Evolutionary conservation across 305 asterid species (phyloP), one percentile per base, ranked within the genome.

Genomic region (Fraxinus sp.): DNA sequence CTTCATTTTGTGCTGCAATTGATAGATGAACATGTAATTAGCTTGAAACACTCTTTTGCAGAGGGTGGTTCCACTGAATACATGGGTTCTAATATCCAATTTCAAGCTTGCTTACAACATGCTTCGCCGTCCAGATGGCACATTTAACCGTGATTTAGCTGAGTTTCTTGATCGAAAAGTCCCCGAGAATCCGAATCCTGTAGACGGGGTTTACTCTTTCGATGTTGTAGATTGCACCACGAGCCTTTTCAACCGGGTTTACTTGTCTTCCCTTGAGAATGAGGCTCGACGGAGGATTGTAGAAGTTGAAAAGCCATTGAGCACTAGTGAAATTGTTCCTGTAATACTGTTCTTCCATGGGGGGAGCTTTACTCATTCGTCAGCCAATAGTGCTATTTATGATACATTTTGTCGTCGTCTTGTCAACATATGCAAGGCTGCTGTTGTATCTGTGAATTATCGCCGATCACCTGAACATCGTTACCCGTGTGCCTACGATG

Each of bases 401-500:
- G 55, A 44, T 44, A 44, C 55, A 49, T 14, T 85, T 24, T 85
- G 88, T 66, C 81, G 88, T 0, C 81, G 88, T 26, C 85, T 85
- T 76, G 88, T 82, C 32, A 78, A 83, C 30, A 74, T 44, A 36
- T 82, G 85, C 62, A 85, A 85, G n/a, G 88, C 74, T 18, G 77
- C 83, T 76, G 83, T 85, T 2, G 88, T 85, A 24, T 85, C 88
- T 6, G 88, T 85, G 30, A 81, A 85, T 16, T 52, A 52, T 16
- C 62, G 62, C 22, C 22, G 62, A 16, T 52, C 62, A 16, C 62
- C 62, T 52, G 87, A 84, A 66, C 59, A 84, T 75, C 82, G 78
- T 6, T 81, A 71, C 52, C 87, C 87, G n/a, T 81, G 83, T 57
- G 87, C 87, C 7, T 81, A 84, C 64, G 78, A 84, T 22, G 87